Base-by-base conservation (phyloP, 2,329 filamentous ascomycete genomes). In the Hypomyces perniciosus region DNA sequence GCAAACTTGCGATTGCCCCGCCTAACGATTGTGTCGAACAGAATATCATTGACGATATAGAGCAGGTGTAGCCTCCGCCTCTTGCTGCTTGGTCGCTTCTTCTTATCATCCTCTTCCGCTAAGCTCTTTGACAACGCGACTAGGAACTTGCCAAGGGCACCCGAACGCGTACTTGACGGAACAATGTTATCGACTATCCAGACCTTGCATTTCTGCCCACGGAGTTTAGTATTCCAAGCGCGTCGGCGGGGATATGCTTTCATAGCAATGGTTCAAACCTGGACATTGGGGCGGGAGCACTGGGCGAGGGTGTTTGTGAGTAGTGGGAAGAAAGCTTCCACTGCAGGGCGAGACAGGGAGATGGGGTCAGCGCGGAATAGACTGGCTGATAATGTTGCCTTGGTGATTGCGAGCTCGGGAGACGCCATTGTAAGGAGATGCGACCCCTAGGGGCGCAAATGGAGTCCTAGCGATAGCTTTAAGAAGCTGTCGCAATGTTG, bases 271-370 rank as follows among this genome's bases (percentile, higher is more conserved):
- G 68, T 65, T 76, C 85, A 90, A 88, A 93, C 88, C 88, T 93
- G 88, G 77, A 93, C 85, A 75, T 92, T 90, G 75, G 76, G 72
- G 64, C 83, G 79, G 63, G 87, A 88, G 80, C 88, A 92, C 73
- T 83, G 79, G 70, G 77, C 71, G 64, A 88, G 72, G 61, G 79
- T 79, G 65, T 77, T 72, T 67, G 84, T 79, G 62, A 93, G 76
- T 53, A 83, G 74, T 56, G 72, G 66, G 67, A 90, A 80, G 68
- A 92, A 87, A 52, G 77, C 69, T 59, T 85, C 78, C 67, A 92
- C 85, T 53, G 85, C 80, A 61, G 83, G 80, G 65, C 85, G 83
- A 44, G 81, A 71, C 50, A 88, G 78, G 8, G 86, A 79, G 20
- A 72, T 75, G n/a, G 87, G 86, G 64, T 92, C 88, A 38, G 85